Evolutionary conservation across 345 rosid species (phyloP), one percentile per base, ranked within the genome.

Genomic region (Eucalyptus pauciflora): DNA sequence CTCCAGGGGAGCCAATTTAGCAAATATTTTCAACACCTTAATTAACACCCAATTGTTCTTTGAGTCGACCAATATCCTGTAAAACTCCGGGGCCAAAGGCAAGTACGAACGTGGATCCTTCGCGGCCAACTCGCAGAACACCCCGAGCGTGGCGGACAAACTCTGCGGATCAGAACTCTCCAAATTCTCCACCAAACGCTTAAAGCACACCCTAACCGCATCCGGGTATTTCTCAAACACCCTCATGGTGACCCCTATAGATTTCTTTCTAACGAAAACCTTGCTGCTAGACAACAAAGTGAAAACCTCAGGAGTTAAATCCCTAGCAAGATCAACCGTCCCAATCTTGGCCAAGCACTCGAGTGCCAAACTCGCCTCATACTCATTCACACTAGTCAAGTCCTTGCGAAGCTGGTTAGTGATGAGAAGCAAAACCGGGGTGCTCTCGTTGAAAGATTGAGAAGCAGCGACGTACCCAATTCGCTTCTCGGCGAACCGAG

Each of bases 21-120:
- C 89, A 89, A 97, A 97, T 86, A 97, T 92, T 94, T 98, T 96
- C 93, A 96, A 92, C 89, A 96, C 96, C 94, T 98, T 98, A 79
- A 98, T 98, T 88, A 96, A 88, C 88, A 96, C 94, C 99, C 99
- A 97, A 91, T 96, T 97, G 91, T 95, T 96, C 95, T 92, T 97
- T 3, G 99, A 97, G 93, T 96, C 96, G 3, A 96, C 96, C 88
- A 98, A 87, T 87, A 97, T 92, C 92, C 91, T 97, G 92, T 94
- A 96, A 92, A 98, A 97, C 60, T 95, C 99, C 0, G 99, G 99
- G 48, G 99, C 99, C 87, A 98, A 90, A 2, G 99, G 98, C 89
- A 98, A 94, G 92, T 95, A 97, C 4, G 97, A 93, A 88, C 81
- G 90, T 50, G 99, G 96, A 58, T 97, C 99, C 89, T 93, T 96